Evolutionary conservation across 1,139 yeast species (phyloP).

Genomic region (Geotrichum reessii): DNA sequence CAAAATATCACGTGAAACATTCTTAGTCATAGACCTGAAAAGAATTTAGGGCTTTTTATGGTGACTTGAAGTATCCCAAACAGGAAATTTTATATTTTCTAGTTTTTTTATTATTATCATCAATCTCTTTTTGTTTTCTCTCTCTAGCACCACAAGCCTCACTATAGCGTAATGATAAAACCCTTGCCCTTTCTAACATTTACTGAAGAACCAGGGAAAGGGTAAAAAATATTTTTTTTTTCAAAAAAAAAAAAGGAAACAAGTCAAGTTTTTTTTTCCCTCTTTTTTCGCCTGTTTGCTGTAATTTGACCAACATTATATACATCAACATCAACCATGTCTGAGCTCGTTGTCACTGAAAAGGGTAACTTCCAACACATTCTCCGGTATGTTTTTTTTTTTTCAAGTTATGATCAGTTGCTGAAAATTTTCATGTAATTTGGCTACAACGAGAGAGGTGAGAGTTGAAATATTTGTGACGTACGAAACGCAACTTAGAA

Average conservation of each 20-base stretch:
- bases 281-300: conserved; percentile 5
- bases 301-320: conserved; percentile 8
- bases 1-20: conserved; percentile 3
- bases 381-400: conserved; percentile 77
- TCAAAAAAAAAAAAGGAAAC: background rate
- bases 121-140: too few relatives aligned
- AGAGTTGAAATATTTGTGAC: background rate
- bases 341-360: conserved; percentile 92
- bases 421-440: too few relatives aligned
- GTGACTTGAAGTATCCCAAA: conserved; percentile 11
- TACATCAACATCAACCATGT: conserved; percentile 48
- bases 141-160: too few relatives aligned
- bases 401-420: too few relatives aligned
- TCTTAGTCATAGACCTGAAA: conserved; percentile 13
- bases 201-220: background rate
- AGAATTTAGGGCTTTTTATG: background rate
- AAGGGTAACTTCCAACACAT: conserved; percentile 99
- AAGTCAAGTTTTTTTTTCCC: background rate
- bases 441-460: background rate
- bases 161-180: background rate
- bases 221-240: background rate
- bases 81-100: background rate
- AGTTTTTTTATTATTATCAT: too few relatives aligned
- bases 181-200: background rate
- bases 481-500: background rate